Percentiles rank a stretch among this genome's conserved stretches.
Evolutionary conservation across 2,329 filamentous ascomycete species (phyloP).

Genomic region (Penicillium sp.): DNA sequence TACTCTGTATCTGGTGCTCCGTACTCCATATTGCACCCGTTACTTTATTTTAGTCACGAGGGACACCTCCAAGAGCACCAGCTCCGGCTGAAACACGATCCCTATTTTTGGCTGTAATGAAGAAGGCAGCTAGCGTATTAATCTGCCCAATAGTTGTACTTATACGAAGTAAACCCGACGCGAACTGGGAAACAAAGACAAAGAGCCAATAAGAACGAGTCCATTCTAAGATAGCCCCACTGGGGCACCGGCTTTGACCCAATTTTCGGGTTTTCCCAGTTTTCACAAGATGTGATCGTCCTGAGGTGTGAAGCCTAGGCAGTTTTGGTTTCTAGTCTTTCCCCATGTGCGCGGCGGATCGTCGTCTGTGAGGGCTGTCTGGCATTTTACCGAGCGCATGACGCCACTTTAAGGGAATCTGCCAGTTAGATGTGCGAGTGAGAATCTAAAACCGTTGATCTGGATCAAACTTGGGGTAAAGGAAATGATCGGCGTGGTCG

Average conservation of each 20-base stretch:
- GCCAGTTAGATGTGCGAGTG: background rate
- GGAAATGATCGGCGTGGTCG: background rate
- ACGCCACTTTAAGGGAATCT: background rate
- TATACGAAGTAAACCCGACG: no score
- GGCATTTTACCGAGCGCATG: background rate
- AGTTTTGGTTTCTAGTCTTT: background rate
- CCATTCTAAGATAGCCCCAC: background rate
- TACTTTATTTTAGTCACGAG: no score
- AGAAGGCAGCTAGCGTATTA: no score
- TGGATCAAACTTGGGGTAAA: background rate
- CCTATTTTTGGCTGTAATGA: no score
- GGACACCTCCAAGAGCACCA: no score
- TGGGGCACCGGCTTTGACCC: background rate
- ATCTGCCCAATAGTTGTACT: no score
- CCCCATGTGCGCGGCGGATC: background rate
- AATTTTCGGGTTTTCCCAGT: background rate
- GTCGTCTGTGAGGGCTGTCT: background rate
- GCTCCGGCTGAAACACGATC: no score
- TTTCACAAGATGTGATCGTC: background rate
- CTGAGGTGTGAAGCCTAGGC: background rate
- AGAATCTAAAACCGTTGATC: background rate
- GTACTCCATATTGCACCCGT: no score
- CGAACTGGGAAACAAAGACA: background rate
- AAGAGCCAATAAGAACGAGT: background rate
- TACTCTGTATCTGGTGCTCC: no score